Percentiles rank a stretch among this genome's conserved stretches.
Conservation (phyloP, 768 basidiomycete genomes). For the Auricularia heimuer region DNA sequence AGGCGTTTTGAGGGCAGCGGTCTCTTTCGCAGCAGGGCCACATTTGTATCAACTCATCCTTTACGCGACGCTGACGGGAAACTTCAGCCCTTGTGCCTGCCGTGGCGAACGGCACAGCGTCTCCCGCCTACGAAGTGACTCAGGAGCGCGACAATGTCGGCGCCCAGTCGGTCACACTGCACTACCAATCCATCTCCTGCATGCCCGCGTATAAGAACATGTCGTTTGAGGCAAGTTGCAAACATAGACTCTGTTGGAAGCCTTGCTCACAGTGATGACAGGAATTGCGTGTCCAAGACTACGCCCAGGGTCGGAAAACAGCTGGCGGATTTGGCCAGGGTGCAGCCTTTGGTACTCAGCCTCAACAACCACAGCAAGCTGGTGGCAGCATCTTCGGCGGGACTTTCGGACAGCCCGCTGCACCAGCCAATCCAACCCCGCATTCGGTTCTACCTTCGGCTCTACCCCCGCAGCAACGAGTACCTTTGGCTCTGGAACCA, state of each 20-base stretch:
- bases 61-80: constrained; percentile 11
- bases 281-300: constrained; percentile 74
- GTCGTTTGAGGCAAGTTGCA: constrained; percentile 54
- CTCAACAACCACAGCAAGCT: constrained; percentile 9
- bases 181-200: constrained; percentile 75
- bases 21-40: no score
- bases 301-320: constrained; percentile 62
- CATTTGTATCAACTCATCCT: no score
- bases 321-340: constrained; percentile 50
- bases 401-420: constrained; percentile 17
- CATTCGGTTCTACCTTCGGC: constrained; percentile 9
- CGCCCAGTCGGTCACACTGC: constrained; percentile 33
- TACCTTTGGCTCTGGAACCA: constrained; percentile 10
- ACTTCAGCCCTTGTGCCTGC: constrained; percentile 33
- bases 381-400: constrained; percentile 14
- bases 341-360: constrained; percentile 19
- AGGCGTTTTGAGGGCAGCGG: no score
- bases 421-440: background rate
- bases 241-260: no score
- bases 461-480: background rate
- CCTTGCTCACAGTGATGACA: constrained; percentile 19
- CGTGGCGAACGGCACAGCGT: constrained; percentile 59
- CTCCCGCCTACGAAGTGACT: constrained; percentile 49
- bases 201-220: constrained; percentile 70
- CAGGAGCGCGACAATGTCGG: constrained; percentile 56